phyloP scores from a whole-genome alignment of 441 rosid species.

The Dalechampia spathulata region DNA sequence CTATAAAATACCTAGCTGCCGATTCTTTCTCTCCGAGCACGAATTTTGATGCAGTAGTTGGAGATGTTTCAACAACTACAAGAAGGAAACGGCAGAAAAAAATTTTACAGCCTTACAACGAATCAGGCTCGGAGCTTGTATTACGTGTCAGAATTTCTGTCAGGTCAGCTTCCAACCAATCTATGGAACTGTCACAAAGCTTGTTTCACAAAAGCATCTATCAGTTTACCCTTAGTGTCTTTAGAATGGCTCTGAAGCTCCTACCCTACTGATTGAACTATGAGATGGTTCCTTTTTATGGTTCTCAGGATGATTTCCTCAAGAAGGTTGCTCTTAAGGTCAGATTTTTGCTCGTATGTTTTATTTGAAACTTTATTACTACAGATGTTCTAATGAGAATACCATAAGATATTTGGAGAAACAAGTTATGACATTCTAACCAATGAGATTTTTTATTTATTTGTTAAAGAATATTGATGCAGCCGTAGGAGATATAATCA shows the following conservation, averaged over 20 bases:
- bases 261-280: not conserved
- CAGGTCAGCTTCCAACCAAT: slow-evolving; percentile 5
- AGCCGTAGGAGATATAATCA: slow-evolving; percentile 1
- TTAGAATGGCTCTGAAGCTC: not conserved
- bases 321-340: slow-evolving; percentile 2
- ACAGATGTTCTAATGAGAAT: no score
- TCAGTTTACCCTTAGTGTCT: not conserved
- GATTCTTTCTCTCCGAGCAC: not conserved
- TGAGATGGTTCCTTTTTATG: slow-evolving; percentile 1
- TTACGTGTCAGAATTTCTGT: not conserved
- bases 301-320: slow-evolving; percentile 7
- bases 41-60: slow-evolving; percentile 45
- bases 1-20: no score
- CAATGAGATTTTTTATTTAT: not conserved
- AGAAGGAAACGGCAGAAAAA: slow-evolving; percentile 48
- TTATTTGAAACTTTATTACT: no score
- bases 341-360: no score
- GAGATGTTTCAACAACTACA: slow-evolving; percentile 42
- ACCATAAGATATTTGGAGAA: not conserved
- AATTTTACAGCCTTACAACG: slow-evolving; percentile 52
- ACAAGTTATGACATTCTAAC: not conserved
- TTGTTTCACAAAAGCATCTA: not conserved
- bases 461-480: slow-evolving; percentile 4
- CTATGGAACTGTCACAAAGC: not conserved
- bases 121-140: no score